phyloP scores from a whole-genome alignment of 208 protist species.

The Leishmania gerbilli region DNA sequence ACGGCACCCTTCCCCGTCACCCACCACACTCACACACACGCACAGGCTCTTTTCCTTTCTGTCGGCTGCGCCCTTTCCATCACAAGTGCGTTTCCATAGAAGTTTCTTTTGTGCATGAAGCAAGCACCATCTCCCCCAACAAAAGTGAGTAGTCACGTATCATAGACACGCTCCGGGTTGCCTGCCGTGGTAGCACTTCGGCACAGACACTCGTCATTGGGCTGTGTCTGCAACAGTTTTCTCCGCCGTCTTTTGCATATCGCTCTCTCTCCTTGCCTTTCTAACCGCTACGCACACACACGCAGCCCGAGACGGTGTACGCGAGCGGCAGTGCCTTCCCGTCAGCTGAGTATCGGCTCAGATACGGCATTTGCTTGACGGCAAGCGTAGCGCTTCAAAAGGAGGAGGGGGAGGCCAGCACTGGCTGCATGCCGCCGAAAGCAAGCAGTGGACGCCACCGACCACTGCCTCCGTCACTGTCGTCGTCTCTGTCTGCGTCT shows the following conservation, averaged over 20 bases:
- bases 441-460: not conserved
- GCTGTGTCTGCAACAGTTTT: not conserved
- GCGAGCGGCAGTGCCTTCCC: not conserved
- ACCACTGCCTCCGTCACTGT: constrained; percentile 10
- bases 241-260: not conserved
- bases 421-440: constrained; percentile 30
- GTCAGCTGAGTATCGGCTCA: not conserved
- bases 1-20: not conserved
- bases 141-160: not conserved
- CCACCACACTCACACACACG: not conserved
- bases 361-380: not conserved
- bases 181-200: not conserved
- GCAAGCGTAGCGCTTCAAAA: not conserved
- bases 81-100: not conserved
- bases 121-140: not conserved
- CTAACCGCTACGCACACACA: not conserved
- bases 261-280: not conserved
- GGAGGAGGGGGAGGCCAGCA: not conserved
- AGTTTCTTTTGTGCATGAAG: not conserved
- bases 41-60: not conserved
- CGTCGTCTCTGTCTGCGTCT: constrained; percentile 7
- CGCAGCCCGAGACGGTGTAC: not conserved
- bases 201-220: not conserved
- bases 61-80: not conserved
- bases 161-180: not conserved